Percentiles rank a stretch among this genome's conserved stretches.
These are phyloP conservation scores for Acer campestre DNA, from an alignment of 345 rosid genomes.

Conservation along the genomic window DNA sequence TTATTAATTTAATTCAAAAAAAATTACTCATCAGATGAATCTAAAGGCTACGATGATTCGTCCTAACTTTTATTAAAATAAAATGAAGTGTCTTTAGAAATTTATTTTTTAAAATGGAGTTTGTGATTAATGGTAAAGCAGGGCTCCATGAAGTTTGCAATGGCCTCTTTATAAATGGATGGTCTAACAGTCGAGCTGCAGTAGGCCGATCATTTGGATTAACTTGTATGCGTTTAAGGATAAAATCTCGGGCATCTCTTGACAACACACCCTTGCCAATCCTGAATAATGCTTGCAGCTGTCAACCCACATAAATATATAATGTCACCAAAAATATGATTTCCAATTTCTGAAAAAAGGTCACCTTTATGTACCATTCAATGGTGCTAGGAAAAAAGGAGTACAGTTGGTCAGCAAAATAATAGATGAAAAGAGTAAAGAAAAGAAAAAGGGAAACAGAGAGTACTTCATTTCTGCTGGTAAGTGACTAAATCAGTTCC, in stretches of 20 bases:
- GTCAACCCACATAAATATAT: constrained; percentile 22
- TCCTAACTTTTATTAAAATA: too few relatives aligned
- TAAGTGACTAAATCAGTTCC: neutral
- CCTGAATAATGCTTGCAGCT: constrained; percentile 68
- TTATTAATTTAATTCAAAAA: too few relatives aligned
- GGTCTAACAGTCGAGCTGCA: constrained; percentile 67
- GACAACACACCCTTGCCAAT: constrained; percentile 73
- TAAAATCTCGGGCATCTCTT: constrained; percentile 62
- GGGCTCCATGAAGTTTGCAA: constrained; percentile 39
- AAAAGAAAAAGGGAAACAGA: neutral
- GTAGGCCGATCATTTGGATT: constrained; percentile 71
- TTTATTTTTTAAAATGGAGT: too few relatives aligned
- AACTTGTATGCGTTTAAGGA: constrained; percentile 61
- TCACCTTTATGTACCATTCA: neutral
- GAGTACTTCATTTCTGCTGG: neutral
- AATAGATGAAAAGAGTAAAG: neutral
- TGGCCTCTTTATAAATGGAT: constrained; percentile 68
- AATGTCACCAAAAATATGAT: neutral
- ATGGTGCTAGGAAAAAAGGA: too few relatives aligned
- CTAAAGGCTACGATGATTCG: too few relatives aligned
- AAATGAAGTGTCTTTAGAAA: too few relatives aligned
- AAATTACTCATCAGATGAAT: too few relatives aligned
- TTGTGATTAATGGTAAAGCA: too few relatives aligned
- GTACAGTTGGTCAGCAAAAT: neutral
- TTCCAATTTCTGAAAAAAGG: neutral